Evolutionary conservation across 202 grass and related monocot genomes (phyloP), one percentile per base, ranked within the genome.

Genomic region (Carex arenaria): DNA sequence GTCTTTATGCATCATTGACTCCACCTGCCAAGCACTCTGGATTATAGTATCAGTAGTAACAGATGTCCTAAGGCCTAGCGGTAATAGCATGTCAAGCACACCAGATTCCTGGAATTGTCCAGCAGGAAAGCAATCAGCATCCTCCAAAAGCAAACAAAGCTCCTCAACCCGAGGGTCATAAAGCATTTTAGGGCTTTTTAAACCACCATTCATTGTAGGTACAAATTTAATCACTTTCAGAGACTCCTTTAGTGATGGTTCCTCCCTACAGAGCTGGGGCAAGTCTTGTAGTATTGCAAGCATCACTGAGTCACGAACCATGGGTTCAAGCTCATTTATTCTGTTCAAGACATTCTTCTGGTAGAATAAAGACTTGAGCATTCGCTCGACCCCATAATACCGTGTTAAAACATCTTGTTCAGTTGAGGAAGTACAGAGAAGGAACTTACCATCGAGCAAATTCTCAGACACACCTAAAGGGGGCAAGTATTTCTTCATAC

Each of bases 151-250:
- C 79, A 85, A 85, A 90, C 90, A 94, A 74, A 94, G 92, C 89
- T 98, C 95, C 84, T 91, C 92, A 70, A 94, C 84, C 32, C 95
- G 89, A 86, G 95, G 95, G 94, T 98, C 92, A 87, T 98, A 98
- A 90, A 98, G 89, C 85, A 87, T 94, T 83, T 86, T 92, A 86
- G 95, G 95, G 85, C 89, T 90, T 84, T 83, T 89, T 87, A 98
- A 91, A 82, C 42, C 72, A 40, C 90, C 87, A 87, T 80, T 93
- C 70, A 88, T 78, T 14, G 92, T 94, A 32, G 89, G 90, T 82
- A 98, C 87, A 63, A 94, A 98, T 85, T 80, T 94, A 76, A 93
- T 69, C 64, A 83, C 85, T 89, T 93, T 94, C 84, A 98, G 87
- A 60, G 65, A 63, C 85, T 94, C 92, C 84, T 91, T 98, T 89